Evolutionary conservation across 2,329 filamentous ascomycete genomes (phyloP).

Genomic region (Colletotrichum australisinense): DNA sequence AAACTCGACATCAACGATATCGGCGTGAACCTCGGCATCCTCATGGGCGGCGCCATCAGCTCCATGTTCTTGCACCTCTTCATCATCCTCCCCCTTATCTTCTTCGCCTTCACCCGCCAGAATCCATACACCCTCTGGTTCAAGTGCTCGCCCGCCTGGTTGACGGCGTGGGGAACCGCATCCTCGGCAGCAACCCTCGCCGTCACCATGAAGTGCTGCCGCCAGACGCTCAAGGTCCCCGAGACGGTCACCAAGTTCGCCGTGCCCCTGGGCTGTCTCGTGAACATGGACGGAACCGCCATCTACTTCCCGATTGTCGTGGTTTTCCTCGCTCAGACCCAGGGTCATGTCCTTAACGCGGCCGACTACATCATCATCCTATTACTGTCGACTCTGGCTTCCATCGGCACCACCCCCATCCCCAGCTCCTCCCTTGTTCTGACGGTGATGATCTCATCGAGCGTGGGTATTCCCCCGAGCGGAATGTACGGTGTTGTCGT

Average conservation of each 20-base stretch:
- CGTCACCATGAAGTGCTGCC: slow-evolving; percentile 56
- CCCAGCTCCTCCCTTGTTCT: slow-evolving; percentile 63
- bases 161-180: slow-evolving; percentile 65
- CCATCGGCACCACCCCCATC: slow-evolving; percentile 65
- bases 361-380: slow-evolving; percentile 61
- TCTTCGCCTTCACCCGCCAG: slow-evolving; percentile 51
- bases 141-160: slow-evolving; percentile 61
- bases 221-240: slow-evolving; percentile 52
- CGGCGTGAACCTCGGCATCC: slow-evolving; percentile 59
- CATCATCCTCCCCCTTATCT: slow-evolving; percentile 57
- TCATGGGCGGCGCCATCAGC: slow-evolving; percentile 59
- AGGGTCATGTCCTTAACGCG: slow-evolving; percentile 55
- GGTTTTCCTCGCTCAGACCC: slow-evolving; percentile 63
- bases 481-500: slow-evolving; percentile 64
- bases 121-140: slow-evolving; percentile 62
- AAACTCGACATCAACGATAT: slow-evolving; percentile 59
- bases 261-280: slow-evolving; percentile 59
- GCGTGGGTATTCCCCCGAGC: slow-evolving; percentile 56
- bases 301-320: slow-evolving; percentile 67
- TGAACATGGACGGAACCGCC: slow-evolving; percentile 66
- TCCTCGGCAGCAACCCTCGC: slow-evolving; percentile 64
- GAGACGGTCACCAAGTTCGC: slow-evolving; percentile 57
- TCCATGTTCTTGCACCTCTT: slow-evolving; percentile 61
- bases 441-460: slow-evolving; percentile 61
- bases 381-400: slow-evolving; percentile 60